These are phyloP conservation scores for Cicer chorassanicum DNA, from an alignment of 306 rosid genomes.

Conservation along the genomic window DNA sequence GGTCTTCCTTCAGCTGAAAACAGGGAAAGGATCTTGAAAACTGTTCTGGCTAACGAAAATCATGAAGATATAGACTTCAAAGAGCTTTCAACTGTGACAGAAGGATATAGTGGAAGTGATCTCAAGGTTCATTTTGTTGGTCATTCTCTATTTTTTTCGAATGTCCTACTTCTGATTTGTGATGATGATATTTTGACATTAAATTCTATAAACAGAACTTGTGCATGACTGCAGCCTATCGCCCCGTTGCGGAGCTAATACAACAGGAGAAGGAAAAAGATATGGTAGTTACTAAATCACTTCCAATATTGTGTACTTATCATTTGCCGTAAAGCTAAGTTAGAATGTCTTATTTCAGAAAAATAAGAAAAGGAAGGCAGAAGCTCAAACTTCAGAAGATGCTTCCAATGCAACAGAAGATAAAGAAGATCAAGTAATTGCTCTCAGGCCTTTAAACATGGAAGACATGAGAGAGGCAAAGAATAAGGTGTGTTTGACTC, in stretches of 20 bases:
- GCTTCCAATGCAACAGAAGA: conserved; percentile 53
- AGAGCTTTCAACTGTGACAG: conserved; percentile 79
- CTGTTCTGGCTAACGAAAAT: conserved; percentile 72
- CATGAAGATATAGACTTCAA: conserved; percentile 69
- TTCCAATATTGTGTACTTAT: background rate
- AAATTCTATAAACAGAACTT: conserved; percentile 1
- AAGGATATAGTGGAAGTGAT: conserved; percentile 94
- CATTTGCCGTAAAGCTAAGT: background rate
- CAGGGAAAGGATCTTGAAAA: conserved; percentile 76
- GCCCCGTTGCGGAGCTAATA: conserved; percentile 84
- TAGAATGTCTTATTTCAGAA: conserved; percentile 50
- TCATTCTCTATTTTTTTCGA: conserved; percentile 3
- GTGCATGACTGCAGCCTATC: conserved; percentile 46
- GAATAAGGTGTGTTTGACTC: conserved; percentile 59
- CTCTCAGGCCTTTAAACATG: conserved; percentile 70
- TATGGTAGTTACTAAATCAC: conserved; percentile 54
- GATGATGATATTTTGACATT: background rate
- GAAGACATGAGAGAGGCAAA: conserved; percentile 89
- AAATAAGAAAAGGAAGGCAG: conserved; percentile 56
- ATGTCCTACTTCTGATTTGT: background rate
- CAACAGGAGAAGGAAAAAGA: conserved; percentile 76
- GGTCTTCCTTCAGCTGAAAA: conserved; percentile 79
- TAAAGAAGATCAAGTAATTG: conserved; percentile 56
- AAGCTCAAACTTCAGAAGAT: conserved; percentile 56
- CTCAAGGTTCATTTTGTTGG: conserved; percentile 68